phyloP scores from a whole-genome alignment of 1,139 yeast species.

The Yamadazyma songkhlaensis region DNA sequence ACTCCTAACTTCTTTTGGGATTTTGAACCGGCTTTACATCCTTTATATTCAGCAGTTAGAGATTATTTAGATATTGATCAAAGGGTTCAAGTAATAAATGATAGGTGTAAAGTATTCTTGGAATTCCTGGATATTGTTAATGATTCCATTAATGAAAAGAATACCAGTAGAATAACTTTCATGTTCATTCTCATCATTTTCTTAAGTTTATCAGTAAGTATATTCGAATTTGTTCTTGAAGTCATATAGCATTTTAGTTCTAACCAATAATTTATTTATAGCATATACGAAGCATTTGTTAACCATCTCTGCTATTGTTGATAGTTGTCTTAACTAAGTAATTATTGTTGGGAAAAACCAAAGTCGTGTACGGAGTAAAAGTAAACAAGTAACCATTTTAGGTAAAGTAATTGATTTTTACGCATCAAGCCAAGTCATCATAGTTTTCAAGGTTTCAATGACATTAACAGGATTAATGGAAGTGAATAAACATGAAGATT shows the following conservation, averaged over 20 bases:
- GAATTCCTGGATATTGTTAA: slow-evolving; percentile 92
- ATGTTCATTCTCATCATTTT: slow-evolving; percentile 83
- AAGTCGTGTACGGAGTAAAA: neutral
- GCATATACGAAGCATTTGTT: too few relatives aligned
- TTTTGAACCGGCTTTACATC: slow-evolving; percentile 91
- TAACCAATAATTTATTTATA: neutral
- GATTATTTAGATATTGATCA: slow-evolving; percentile 94
- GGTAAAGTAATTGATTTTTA: slow-evolving; percentile 2
- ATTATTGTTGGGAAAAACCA: neutral
- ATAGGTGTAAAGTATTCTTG: slow-evolving; percentile 87
- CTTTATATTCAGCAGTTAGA: slow-evolving; percentile 82
- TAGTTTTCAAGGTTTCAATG: too few relatives aligned
- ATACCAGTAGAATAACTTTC: slow-evolving; percentile 88
- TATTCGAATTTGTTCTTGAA: slow-evolving; percentile 42
- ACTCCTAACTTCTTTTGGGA: slow-evolving; percentile 98
- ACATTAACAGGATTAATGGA: neutral
- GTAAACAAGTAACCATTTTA: neutral
- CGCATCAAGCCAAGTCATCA: slow-evolving; percentile 1
- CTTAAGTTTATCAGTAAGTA: slow-evolving; percentile 67
- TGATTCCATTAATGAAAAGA: slow-evolving; percentile 90
- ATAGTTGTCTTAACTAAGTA: neutral
- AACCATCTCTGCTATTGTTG: too few relatives aligned
- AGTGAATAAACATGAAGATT: slow-evolving; percentile 1
- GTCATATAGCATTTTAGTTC: slow-evolving; percentile 18
- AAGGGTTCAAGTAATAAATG: slow-evolving; percentile 88